Evolutionary conservation across 2,329 filamentous ascomycete genomes (phyloP).

Genomic region (Nothophaeocryptopus gaeumannii): DNA sequence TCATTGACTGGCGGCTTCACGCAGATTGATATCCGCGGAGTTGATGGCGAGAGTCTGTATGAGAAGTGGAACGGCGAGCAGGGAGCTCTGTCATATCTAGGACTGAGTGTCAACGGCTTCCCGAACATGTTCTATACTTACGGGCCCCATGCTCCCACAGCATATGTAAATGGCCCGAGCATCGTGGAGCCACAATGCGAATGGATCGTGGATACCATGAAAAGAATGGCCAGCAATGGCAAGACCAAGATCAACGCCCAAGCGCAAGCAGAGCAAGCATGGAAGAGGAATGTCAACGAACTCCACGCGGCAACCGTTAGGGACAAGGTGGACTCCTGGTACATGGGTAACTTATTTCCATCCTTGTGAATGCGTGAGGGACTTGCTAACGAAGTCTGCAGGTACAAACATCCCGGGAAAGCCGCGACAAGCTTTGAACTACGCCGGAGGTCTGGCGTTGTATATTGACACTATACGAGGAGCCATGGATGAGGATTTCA

Average conservation of each 20-base stretch:
- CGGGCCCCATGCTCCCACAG: conserved; percentile 42
- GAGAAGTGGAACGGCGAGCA: conserved; percentile 45
- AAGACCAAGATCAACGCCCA: conserved; percentile 42
- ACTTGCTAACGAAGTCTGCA: neutral
- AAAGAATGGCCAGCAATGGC: conserved; percentile 37
- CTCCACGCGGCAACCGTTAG: conserved; percentile 43
- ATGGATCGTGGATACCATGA: conserved; percentile 43
- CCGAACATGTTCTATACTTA: conserved; percentile 41
- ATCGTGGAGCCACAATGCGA: conserved; percentile 41
- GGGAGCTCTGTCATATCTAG: conserved; percentile 41
- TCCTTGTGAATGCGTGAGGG: neutral
- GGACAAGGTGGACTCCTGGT: conserved; percentile 43
- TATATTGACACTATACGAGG: conserved; percentile 41
- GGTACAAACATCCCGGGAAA: conserved; percentile 46
- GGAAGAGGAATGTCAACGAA: conserved; percentile 39
- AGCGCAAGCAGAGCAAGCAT: conserved; percentile 41
- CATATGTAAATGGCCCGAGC: conserved; percentile 41
- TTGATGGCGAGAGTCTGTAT: conserved; percentile 22
- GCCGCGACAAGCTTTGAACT: conserved; percentile 43
- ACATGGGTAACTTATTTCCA: conserved; percentile 27
- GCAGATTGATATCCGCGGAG: conserved; percentile 35
- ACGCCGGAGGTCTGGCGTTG: conserved; percentile 36
- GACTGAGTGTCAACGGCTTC: conserved; percentile 28
- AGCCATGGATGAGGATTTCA: conserved; percentile 35
- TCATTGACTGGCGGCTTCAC: conserved; percentile 34